Base-by-base conservation (phyloP, 2,329 filamentous ascomycete genomes). In the Cladophialophora exuberans region DNA sequence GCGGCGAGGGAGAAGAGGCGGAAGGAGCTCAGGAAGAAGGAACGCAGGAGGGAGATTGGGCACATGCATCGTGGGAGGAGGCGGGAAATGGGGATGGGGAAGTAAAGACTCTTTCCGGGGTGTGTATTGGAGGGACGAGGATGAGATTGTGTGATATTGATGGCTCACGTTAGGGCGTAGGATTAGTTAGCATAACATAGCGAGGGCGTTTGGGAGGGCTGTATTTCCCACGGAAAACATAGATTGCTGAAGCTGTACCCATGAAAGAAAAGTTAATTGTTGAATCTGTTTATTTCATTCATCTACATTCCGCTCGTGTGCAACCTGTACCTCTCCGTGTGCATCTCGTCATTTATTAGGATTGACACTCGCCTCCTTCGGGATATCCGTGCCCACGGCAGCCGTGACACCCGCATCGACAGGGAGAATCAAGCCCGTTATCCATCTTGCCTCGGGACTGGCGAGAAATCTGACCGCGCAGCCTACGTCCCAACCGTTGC, bases 11-110 rank as follows among this genome's bases (percentile, higher is more conserved):
- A 88, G 64, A 97, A 97, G 84, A 85, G 83, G 69, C 89, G 87
- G 77, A 91, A 87, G 77, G 81, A 88, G 59, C 90, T 94, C 69
- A 85, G 86, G 77, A 94, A 94, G 79, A 91, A 86, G 75, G 87
- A 87, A 65, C 84, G 86, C 72, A 85, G 86, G 70, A 96, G 90
- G 80, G 88, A 87, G 71, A 89, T 83, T 71, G 87, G 88, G 0
- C 75, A 79, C 63, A 85, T 64, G 78, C 79, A 54, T 76, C 75
- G 2, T 83, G 85, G 18, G 81, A 83, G 25, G 80, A 69, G 7
- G 82, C 86, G 1, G 83, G 86, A 67, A 36, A 18, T 36, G 23
- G 52, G 52, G 13, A 46, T 46, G 46, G 51, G 17, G n/a, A n/a
- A 52, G 49, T 78, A 61, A 45, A 33, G 2, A 25, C 11, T 9